Evolutionary conservation across 148 eudicot genomes (phyloP).

Genomic region (Rhododendron simsii): DNA sequence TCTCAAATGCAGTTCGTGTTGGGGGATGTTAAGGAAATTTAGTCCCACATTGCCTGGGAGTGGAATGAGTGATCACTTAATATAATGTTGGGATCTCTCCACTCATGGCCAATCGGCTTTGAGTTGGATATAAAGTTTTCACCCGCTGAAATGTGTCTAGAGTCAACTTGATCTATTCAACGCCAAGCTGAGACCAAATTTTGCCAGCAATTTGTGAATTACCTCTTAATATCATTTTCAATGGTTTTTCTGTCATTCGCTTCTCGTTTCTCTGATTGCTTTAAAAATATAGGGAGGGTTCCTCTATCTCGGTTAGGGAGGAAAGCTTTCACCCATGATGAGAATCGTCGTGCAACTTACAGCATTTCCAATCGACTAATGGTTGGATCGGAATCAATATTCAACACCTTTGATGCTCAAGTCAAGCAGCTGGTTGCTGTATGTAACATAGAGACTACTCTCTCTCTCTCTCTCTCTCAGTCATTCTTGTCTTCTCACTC

Average conservation of each 20-base stretch:
- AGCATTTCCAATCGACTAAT: slow-evolving; percentile 32
- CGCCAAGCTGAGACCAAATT: background rate
- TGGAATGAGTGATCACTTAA: too few relatives aligned
- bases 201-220: background rate
- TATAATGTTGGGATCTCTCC: too few relatives aligned
- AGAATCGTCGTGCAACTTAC: slow-evolving; percentile 70
- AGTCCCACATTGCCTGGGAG: too few relatives aligned
- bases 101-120: too few relatives aligned
- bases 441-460: slow-evolving; percentile 22
- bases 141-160: background rate
- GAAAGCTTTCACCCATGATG: slow-evolving; percentile 48
- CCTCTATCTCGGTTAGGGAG: slow-evolving; percentile 41
- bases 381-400: slow-evolving; percentile 37
- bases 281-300: slow-evolving; percentile 45
- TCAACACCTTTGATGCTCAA: slow-evolving; percentile 65
- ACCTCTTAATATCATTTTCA: background rate
- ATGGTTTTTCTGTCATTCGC: background rate
- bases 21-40: too few relatives aligned
- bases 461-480: background rate
- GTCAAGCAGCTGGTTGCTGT: slow-evolving; percentile 83
- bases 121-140: too few relatives aligned
- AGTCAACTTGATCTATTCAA: background rate
- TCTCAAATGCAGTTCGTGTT: too few relatives aligned
- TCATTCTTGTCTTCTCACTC: slow-evolving; percentile 3
- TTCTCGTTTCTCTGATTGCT: slow-evolving; percentile 10